phyloP scores from a whole-genome alignment of 2,329 filamentous ascomycete species.

The Alternaria panax region DNA sequence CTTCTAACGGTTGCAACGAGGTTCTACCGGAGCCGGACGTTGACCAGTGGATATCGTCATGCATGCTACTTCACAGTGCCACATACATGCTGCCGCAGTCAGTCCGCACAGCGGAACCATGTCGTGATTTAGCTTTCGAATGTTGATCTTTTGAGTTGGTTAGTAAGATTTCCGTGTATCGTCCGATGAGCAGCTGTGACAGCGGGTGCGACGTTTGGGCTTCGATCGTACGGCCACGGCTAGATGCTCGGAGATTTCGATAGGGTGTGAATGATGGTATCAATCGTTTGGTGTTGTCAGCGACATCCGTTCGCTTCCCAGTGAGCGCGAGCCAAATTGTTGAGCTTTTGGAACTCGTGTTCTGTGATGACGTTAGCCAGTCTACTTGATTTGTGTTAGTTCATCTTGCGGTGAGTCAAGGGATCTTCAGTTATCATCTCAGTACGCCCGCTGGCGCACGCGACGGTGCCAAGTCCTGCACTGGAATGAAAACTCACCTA shows the following conservation, averaged over 20 bases:
- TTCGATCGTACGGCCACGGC: background rate
- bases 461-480: slow-evolving; percentile 2
- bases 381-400: background rate
- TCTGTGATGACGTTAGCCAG: background rate
- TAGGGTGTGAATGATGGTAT: background rate
- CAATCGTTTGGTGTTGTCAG: background rate
- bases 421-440: background rate
- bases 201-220: background rate
- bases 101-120: background rate
- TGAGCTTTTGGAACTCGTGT: background rate
- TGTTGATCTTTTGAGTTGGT: background rate
- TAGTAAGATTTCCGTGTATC: slow-evolving; percentile 1
- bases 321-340: background rate
- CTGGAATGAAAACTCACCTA: background rate
- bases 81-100: slow-evolving; percentile 4
- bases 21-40: slow-evolving; percentile 7
- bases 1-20: background rate
- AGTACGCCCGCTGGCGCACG: background rate
- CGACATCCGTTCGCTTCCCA: background rate
- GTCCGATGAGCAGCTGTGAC: background rate
- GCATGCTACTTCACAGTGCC: background rate
- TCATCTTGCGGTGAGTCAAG: background rate
- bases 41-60: slow-evolving; percentile 6
- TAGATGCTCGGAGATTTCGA: background rate
- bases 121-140: background rate